Evolutionary conservation across 2,329 filamentous ascomycete species (phyloP).

Genomic region (Fusarium austroafricanum): DNA sequence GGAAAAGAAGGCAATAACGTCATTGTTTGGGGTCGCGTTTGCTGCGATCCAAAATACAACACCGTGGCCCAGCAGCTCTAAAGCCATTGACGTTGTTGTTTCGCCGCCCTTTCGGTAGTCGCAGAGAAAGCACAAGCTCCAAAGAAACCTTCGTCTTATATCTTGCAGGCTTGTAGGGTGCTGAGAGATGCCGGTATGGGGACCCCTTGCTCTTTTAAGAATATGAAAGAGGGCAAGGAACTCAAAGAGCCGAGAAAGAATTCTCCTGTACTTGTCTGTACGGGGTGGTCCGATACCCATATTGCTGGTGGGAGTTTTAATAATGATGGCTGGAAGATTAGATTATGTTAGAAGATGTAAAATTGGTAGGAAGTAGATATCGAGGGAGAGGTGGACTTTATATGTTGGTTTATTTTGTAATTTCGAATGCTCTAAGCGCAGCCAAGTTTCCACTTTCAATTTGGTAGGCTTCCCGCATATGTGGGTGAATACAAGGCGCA

Average conservation of each 20-base stretch:
- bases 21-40: slow-evolving; percentile 47
- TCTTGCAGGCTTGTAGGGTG: slow-evolving; percentile 1
- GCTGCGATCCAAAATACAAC: slow-evolving; percentile 58
- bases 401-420: too few relatives aligned
- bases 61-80: slow-evolving; percentile 49
- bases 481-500: too few relatives aligned
- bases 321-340: neutral
- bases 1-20: slow-evolving; percentile 48
- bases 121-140: slow-evolving; percentile 58
- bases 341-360: neutral
- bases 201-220: slow-evolving; percentile 23
- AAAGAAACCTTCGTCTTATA: slow-evolving; percentile 49
- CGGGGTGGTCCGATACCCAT: slow-evolving; percentile 34
- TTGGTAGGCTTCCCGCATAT: neutral
- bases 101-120: slow-evolving; percentile 59
- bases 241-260: slow-evolving; percentile 39
- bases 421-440: neutral
- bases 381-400: neutral
- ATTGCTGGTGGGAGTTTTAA: neutral
- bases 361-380: neutral
- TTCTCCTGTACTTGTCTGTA: slow-evolving; percentile 10
- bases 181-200: slow-evolving; percentile 7
- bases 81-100: slow-evolving; percentile 57
- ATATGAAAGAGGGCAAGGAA: slow-evolving; percentile 31
- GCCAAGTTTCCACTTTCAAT: too few relatives aligned